These are phyloP conservation scores for Arachnomyces sp. DNA, from an alignment of 2,329 filamentous ascomycete species.

Conservation along the genomic window DNA sequence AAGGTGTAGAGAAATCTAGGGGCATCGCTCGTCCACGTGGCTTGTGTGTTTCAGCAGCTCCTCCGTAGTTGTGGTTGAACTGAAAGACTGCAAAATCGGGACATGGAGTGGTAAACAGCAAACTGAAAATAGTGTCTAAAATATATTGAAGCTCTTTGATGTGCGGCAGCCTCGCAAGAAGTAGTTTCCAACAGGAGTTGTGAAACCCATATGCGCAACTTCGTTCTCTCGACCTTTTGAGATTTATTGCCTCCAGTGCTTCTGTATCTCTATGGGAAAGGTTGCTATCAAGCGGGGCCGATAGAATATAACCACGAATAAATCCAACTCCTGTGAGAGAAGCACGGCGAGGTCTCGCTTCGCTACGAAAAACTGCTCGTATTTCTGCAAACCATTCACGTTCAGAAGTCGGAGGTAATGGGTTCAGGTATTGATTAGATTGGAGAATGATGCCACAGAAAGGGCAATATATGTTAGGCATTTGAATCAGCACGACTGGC, in stretches of 20 bases:
- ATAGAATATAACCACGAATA: background rate
- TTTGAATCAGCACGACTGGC: too few species aligned
- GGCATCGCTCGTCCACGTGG: too few species aligned
- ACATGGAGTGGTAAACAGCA: conserved; percentile 2
- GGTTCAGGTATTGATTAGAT: background rate
- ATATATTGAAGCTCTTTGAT: background rate
- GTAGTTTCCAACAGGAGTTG: conserved; percentile 4
- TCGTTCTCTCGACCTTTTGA: background rate
- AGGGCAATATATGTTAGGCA: conserved; percentile 5
- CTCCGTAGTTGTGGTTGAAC: conserved; percentile 5
- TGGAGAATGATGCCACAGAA: conserved; percentile 6
- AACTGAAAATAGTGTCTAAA: background rate
- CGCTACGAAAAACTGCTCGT: conserved; percentile 2
- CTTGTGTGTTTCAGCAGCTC: too few species aligned
- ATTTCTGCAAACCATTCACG: conserved; percentile 1
- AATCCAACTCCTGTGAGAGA: background rate
- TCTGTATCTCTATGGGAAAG: background rate
- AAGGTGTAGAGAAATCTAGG: background rate
- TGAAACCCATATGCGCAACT: conserved; percentile 7
- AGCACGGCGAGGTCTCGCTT: background rate
- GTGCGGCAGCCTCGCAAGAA: conserved; percentile 1
- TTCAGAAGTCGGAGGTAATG: background rate
- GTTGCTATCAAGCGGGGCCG: conserved; percentile 2
- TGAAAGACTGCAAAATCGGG: background rate
- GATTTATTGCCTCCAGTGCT: background rate